These are phyloP conservation scores for Aspergillus vadensis DNA, from an alignment of 2,329 filamentous ascomycete genomes.

Conservation along the genomic window DNA sequence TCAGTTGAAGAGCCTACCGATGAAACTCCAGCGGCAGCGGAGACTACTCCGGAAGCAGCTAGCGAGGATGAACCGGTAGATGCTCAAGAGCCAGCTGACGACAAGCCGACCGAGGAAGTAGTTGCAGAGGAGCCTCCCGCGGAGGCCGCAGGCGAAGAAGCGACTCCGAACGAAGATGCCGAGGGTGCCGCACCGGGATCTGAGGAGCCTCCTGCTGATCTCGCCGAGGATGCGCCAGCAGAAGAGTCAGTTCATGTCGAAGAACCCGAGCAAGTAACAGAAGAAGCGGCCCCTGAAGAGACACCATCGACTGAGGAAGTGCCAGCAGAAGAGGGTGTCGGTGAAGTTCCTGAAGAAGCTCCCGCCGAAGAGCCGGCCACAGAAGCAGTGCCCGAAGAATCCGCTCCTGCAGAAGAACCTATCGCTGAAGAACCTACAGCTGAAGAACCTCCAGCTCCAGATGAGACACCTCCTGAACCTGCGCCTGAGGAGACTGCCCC, in stretches of 20 bases:
- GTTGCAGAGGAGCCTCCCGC: slow-evolving; percentile 1
- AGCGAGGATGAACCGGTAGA: neutral
- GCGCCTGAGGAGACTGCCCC: slow-evolving; percentile 18
- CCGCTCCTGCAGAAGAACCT: slow-evolving; percentile 18
- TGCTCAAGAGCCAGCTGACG: slow-evolving; percentile 3
- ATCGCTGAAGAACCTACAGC: slow-evolving; percentile 20
- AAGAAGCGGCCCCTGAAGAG: slow-evolving; percentile 21
- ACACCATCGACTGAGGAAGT: slow-evolving; percentile 19
- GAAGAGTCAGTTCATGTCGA: slow-evolving; percentile 11
- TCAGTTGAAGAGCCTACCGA: neutral
- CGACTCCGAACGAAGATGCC: slow-evolving; percentile 7
- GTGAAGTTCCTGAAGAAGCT: slow-evolving; percentile 12
- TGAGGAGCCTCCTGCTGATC: slow-evolving; percentile 6
- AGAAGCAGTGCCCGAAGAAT: slow-evolving; percentile 16
- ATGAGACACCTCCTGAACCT: slow-evolving; percentile 14
- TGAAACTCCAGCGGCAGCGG: neutral
- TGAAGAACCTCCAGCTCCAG: slow-evolving; percentile 20
- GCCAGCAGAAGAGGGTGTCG: slow-evolving; percentile 16
- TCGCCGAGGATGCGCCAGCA: slow-evolving; percentile 1
- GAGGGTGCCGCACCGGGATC: slow-evolving; percentile 4
- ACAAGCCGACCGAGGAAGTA: slow-evolving; percentile 16
- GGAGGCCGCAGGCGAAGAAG: slow-evolving; percentile 5
- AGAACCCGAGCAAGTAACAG: slow-evolving; percentile 11
- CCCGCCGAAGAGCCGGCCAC: slow-evolving; percentile 15
- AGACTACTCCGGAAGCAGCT: neutral